These are phyloP conservation scores for Beauveria australis DNA, from an alignment of 2,329 filamentous ascomycete species.

Conservation along the genomic window DNA sequence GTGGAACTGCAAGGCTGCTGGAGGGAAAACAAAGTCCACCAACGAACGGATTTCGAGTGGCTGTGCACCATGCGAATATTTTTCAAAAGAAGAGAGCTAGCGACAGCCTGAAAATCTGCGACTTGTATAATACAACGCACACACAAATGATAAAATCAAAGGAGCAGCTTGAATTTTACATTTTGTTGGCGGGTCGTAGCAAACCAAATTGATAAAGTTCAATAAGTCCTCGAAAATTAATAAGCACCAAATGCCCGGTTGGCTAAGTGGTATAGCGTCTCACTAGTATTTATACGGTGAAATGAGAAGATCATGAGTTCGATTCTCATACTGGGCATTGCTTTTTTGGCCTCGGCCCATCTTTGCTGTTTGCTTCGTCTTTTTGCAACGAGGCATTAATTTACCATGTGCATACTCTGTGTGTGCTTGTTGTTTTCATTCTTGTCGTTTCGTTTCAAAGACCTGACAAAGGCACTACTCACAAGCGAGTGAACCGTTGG, in stretches of 20 bases:
- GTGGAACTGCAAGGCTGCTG: background rate
- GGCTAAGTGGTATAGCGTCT: constrained; percentile 3
- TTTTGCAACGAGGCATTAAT: background rate
- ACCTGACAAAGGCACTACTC: too few relatives aligned
- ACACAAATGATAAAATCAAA: background rate
- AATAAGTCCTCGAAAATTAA: background rate
- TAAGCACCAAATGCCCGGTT: constrained; percentile 6
- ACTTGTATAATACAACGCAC: background rate
- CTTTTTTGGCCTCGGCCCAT: background rate
- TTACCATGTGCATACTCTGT: too few relatives aligned
- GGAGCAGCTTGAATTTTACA: background rate
- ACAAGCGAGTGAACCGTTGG: too few relatives aligned
- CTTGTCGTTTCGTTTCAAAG: background rate
- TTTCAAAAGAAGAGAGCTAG: too few relatives aligned
- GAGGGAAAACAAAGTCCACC: too few relatives aligned
- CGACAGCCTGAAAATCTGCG: too few relatives aligned
- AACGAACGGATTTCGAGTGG: too few relatives aligned
- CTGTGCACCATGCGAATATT: too few relatives aligned
- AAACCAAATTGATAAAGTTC: background rate
- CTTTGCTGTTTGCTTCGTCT: background rate
- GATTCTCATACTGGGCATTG: constrained; percentile 11
- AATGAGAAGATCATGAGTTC: constrained; percentile 10
- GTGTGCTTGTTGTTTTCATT: too few relatives aligned
- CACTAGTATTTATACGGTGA: background rate
- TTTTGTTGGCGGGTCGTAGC: background rate